Evolutionary conservation across 1,284 basidiomycete genomes (phyloP).

Genomic region (Moesziomyces parantarcticus): DNA sequence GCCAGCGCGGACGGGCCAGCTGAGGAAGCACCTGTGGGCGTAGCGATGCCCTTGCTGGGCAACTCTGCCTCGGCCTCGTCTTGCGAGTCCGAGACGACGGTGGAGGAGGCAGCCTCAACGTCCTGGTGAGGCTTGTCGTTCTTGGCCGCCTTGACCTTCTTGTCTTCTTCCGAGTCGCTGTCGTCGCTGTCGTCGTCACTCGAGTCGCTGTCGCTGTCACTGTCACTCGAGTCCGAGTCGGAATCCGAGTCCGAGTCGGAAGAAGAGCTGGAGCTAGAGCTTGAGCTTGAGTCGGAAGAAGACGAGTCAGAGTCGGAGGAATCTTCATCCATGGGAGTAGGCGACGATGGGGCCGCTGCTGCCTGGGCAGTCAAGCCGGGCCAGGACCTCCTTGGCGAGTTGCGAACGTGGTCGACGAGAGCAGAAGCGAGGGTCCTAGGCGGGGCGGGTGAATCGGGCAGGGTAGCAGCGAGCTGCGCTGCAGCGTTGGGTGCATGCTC

Average conservation of each 20-base stretch:
- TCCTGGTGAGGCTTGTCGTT: conserved; percentile 28
- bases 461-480: conserved; percentile 20
- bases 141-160: conserved; percentile 33
- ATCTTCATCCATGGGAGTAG: conserved; percentile 29
- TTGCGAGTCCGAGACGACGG: conserved; percentile 39
- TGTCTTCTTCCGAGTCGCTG: conserved; percentile 26
- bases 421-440: conserved; percentile 38
- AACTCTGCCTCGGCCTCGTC: conserved; percentile 43
- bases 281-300: conserved; percentile 14
- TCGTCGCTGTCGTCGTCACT: conserved; percentile 2
- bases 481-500: conserved; percentile 42
- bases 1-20: conserved; percentile 3
- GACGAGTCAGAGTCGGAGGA: conserved; percentile 8
- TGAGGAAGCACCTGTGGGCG: conserved; percentile 25
- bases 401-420: conserved; percentile 40
- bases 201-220: conserved; percentile 11
- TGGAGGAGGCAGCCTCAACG: conserved; percentile 32
- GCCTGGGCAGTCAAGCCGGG: conserved; percentile 20
- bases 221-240: conserved; percentile 15
- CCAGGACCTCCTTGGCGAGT: conserved; percentile 41
- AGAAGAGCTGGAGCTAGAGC: conserved; percentile 6
- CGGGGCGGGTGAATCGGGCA: conserved; percentile 33
- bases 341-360: not conserved
- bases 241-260: conserved; percentile 18
- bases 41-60: conserved; percentile 35